Conservation (phyloP, 768 basidiomycete genomes). For the Plicaturopsis crispa region DNA sequence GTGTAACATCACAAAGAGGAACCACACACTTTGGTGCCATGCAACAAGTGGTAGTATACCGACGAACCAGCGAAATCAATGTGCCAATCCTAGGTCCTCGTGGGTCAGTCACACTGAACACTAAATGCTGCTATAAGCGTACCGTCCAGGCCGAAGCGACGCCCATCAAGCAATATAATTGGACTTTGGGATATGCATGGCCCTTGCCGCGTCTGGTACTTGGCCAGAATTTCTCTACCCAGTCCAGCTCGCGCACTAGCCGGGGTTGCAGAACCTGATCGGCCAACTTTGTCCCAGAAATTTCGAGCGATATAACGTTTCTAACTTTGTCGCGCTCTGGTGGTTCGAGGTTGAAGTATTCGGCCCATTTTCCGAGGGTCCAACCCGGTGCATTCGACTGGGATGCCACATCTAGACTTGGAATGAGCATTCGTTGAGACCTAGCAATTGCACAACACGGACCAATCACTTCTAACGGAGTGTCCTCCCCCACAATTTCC, state of each 20-base stretch:
- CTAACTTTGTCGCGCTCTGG: conserved; percentile 75
- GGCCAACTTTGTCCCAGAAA: conserved; percentile 78
- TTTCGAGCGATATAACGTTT: conserved; percentile 94
- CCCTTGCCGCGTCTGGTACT: conserved; percentile 60
- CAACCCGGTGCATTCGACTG: conserved; percentile 83
- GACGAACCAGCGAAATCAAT: conserved; percentile 96
- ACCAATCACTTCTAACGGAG: conserved; percentile 91
- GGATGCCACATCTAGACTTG: conserved; percentile 81
- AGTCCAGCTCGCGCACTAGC: conserved; percentile 84
- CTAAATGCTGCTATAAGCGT: too few species aligned
- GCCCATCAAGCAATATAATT: conserved; percentile 95
- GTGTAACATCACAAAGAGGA: background rate
- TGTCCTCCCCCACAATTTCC: conserved; percentile 67
- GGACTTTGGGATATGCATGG: conserved; percentile 84
- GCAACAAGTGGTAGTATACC: conserved; percentile 94
- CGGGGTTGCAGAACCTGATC: conserved; percentile 77
- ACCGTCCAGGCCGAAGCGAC: conserved; percentile 93
- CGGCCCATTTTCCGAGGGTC: conserved; percentile 88
- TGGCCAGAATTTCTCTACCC: conserved; percentile 97
- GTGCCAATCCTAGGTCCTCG: conserved; percentile 79
- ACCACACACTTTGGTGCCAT: conserved; percentile 65
- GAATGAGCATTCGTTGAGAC: too few species aligned
- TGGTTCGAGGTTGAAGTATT: conserved; percentile 69
- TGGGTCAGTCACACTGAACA: too few species aligned
- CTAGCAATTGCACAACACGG: conserved; percentile 15